phyloP scores from a whole-genome alignment of 768 basidiomycete species.

The Psilocybe subaeruginosa region DNA sequence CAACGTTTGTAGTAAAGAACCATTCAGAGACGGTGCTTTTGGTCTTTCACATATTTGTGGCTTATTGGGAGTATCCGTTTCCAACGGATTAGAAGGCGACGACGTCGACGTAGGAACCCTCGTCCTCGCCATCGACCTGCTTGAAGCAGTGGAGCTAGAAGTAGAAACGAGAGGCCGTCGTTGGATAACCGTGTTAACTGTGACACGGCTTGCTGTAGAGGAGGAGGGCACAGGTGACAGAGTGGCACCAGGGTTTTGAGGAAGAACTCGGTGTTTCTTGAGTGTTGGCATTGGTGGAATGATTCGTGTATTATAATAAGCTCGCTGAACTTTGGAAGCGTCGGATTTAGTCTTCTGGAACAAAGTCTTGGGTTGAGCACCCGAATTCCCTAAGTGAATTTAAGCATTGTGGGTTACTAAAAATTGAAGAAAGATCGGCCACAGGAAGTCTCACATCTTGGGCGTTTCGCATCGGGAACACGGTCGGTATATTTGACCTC shows the following conservation, averaged over 20 bases:
- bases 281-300: constrained; percentile 56
- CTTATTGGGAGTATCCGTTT: constrained; percentile 18
- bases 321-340: constrained; percentile 67
- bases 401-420: constrained; percentile 17
- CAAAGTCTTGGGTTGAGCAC: constrained; percentile 60
- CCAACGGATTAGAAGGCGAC: constrained; percentile 16
- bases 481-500: constrained; percentile 77
- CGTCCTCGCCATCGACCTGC: constrained; percentile 17
- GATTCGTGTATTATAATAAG: constrained; percentile 50
- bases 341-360: constrained; percentile 80
- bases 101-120: background rate
- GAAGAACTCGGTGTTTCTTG: constrained; percentile 46
- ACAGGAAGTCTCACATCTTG: constrained; percentile 51
- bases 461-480: constrained; percentile 67
- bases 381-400: constrained; percentile 34
- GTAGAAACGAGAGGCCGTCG: constrained; percentile 32
- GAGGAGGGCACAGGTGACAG: constrained; percentile 37
- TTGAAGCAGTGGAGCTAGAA: constrained; percentile 18
- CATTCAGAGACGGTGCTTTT: background rate
- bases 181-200: constrained; percentile 51
- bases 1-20: background rate
- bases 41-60: background rate
- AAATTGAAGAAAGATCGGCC: constrained; percentile 15
- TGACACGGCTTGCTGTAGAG: constrained; percentile 43
- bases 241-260: constrained; percentile 35